These are phyloP conservation scores for Penicillium italicum DNA, from an alignment of 2,329 filamentous ascomycete species.

Conservation along the genomic window DNA sequence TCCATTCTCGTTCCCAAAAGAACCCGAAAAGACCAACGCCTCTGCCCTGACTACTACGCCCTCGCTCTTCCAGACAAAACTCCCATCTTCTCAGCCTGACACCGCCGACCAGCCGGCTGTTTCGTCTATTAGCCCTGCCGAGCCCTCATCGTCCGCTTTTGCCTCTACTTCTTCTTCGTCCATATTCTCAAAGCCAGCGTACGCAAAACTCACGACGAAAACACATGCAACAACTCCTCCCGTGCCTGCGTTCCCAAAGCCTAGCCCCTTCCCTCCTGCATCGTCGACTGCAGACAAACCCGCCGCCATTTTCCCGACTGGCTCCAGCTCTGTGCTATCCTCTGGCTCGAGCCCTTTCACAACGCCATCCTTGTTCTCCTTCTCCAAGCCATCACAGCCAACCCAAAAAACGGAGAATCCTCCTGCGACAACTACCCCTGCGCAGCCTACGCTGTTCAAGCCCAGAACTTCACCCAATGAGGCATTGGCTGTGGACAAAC, in stretches of 20 bases:
- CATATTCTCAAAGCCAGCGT: neutral
- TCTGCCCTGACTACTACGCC: neutral
- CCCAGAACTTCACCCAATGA: neutral
- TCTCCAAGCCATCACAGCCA: neutral
- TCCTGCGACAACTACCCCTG: neutral
- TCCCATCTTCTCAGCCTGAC: neutral
- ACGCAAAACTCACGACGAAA: neutral
- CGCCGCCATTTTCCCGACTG: neutral
- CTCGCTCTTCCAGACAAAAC: neutral
- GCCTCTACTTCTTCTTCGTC: neutral
- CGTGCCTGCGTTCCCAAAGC: neutral
- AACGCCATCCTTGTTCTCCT: neutral
- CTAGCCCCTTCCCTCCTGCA: neutral
- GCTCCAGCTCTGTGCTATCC: neutral
- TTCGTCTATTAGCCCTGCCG: neutral
- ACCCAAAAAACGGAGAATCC: neutral
- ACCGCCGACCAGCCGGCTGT: neutral
- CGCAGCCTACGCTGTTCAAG: neutral
- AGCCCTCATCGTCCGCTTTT: neutral
- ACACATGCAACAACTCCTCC: neutral
- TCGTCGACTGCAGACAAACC: neutral
- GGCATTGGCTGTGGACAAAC: neutral
- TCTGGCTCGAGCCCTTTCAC: neutral
- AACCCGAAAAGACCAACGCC: neutral
- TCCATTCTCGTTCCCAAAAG: slow-evolving; percentile 3